Percentiles rank a stretch among this genome's conserved stretches.
These are phyloP conservation scores for Escallonia herrerae DNA, from an alignment of 129 eudicot species.

Conservation along the genomic window DNA sequence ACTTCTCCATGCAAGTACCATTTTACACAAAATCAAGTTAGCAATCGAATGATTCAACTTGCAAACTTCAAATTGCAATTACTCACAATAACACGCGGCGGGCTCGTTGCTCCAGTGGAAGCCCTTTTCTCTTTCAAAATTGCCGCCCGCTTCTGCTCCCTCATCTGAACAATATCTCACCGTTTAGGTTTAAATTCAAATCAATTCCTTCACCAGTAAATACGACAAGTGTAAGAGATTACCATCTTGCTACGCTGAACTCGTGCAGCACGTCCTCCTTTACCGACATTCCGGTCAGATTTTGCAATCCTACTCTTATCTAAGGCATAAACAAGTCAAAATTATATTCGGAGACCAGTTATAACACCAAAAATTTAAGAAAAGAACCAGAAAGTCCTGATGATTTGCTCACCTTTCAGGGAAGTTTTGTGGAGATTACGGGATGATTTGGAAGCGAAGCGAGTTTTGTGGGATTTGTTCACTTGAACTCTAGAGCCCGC, in stretches of 20 bases:
- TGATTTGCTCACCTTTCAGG: conserved; percentile 40
- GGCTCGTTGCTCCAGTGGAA: conserved; percentile 47
- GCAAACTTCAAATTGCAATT: not conserved
- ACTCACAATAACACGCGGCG: conserved; percentile 94
- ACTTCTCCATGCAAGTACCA: too few relatives aligned
- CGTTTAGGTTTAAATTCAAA: too few relatives aligned
- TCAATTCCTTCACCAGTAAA: too few relatives aligned
- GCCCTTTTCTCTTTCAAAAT: conserved; percentile 79
- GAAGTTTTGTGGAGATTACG: conserved; percentile 79
- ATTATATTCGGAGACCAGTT: not conserved
- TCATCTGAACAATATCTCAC: conserved; percentile 34
- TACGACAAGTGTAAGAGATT: not conserved
- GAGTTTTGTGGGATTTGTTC: conserved; percentile 82
- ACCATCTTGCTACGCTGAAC: conserved; percentile 82
- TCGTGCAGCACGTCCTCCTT: conserved; percentile 82
- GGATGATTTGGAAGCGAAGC: conserved; percentile 81
- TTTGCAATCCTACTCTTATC: conserved; percentile 54
- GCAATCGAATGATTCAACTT: too few relatives aligned
- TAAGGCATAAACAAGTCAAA: conserved; percentile 7
- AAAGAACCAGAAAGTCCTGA: not conserved
- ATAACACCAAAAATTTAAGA: not conserved
- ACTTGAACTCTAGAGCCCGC: conserved; percentile 70
- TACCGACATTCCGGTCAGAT: conserved; percentile 45
- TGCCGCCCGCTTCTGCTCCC: conserved; percentile 77
- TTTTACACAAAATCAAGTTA: too few relatives aligned